Evolutionary conservation across 2,329 filamentous ascomycete species (phyloP).

Genomic region (Fusarium anguioides): DNA sequence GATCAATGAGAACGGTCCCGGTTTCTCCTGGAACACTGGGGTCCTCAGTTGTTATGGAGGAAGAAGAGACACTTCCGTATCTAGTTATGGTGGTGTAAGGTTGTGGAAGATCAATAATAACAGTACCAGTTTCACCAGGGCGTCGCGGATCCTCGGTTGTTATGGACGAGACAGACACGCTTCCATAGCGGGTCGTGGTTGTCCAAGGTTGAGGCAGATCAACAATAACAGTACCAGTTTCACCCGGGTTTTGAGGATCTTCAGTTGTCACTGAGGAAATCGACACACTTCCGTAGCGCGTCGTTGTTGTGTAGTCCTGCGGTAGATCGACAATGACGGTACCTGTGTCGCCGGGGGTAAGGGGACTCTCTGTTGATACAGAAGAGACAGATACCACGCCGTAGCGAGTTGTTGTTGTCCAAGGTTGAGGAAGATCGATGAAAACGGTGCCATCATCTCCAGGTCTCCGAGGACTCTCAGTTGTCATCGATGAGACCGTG

Average conservation of each 20-base stretch:
- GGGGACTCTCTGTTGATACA: neutral
- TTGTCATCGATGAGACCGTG: neutral
- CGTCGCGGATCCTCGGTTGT: neutral
- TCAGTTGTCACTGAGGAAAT: neutral
- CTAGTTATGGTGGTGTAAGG: neutral
- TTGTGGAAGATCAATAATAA: neutral
- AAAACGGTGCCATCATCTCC: neutral
- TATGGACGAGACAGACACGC: neutral
- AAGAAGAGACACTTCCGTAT: neutral
- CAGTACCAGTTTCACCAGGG: neutral
- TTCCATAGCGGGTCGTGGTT: neutral
- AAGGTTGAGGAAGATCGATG: neutral
- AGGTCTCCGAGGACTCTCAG: neutral
- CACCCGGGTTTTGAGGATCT: neutral
- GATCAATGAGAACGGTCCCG: slow-evolving; percentile 1
- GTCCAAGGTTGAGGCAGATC: slow-evolving; percentile 1
- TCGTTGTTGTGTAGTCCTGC: neutral
- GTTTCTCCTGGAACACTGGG: neutral
- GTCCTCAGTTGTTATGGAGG: neutral
- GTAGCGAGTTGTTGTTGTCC: neutral
- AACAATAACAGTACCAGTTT: neutral
- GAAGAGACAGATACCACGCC: neutral
- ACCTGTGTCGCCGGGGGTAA: neutral
- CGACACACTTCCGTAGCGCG: neutral
- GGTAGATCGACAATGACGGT: slow-evolving; percentile 6